Conservation (phyloP, 805 yeast genomes). For the Starmerella bombicola region DNA sequence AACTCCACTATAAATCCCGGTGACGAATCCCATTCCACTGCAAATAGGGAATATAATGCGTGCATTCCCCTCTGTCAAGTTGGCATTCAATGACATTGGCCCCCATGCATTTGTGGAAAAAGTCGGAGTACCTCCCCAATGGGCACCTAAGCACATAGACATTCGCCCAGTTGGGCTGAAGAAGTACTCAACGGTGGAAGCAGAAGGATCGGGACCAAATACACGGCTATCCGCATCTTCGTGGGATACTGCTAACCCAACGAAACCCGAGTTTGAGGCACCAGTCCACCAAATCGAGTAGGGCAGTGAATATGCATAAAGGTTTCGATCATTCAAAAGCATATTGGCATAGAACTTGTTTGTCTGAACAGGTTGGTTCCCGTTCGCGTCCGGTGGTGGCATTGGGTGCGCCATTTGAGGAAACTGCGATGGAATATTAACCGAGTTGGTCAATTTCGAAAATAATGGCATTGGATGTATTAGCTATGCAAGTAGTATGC, state of each 20-base stretch:
- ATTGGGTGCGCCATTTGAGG: constrained; percentile 27
- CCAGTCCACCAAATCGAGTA: constrained; percentile 48
- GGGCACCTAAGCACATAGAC: constrained; percentile 45
- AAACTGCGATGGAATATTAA: constrained; percentile 35
- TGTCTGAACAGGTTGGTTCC: constrained; percentile 44
- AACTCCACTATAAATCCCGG: constrained; percentile 46
- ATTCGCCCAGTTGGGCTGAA: constrained; percentile 45
- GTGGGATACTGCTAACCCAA: constrained; percentile 55
- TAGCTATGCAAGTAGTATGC: background rate
- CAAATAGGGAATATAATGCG: constrained; percentile 47
- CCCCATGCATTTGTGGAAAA: constrained; percentile 33
- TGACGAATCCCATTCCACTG: constrained; percentile 74
- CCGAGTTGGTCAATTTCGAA: constrained; percentile 34
- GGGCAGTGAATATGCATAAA: constrained; percentile 54
- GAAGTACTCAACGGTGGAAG: constrained; percentile 35
- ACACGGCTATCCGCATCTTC: constrained; percentile 36
- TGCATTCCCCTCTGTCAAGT: constrained; percentile 15
- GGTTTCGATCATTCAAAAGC: constrained; percentile 43
- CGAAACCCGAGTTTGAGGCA: constrained; percentile 29
- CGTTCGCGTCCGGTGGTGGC: constrained; percentile 33
- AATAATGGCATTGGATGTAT: constrained; percentile 31
- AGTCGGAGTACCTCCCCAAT: constrained; percentile 35
- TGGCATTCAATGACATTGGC: constrained; percentile 22
- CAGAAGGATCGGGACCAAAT: constrained; percentile 36
- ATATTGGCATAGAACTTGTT: constrained; percentile 67